phyloP scores from a whole-genome alignment of 2,329 filamentous ascomycete species.

The Pseudogymnoascus verrucosus region DNA sequence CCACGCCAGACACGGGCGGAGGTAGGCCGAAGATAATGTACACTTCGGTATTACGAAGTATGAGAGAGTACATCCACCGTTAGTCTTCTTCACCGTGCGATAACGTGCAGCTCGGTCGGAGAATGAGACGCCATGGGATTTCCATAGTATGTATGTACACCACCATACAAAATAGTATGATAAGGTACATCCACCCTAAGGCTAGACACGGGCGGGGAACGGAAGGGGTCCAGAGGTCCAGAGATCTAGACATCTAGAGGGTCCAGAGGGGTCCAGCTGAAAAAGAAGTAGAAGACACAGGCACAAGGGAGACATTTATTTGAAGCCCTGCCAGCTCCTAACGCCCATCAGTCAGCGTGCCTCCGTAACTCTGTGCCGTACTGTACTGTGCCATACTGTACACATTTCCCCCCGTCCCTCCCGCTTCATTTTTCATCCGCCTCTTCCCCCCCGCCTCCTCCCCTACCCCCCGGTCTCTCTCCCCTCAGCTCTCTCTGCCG shows the following conservation, averaged over 20 bases:
- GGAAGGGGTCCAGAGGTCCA: background rate
- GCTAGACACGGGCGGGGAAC: background rate
- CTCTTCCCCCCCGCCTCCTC: background rate
- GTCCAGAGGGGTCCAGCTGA: background rate
- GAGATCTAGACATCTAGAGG: too few relatives aligned
- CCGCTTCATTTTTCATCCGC: background rate
- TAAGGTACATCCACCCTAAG: background rate
- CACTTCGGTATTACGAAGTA: background rate
- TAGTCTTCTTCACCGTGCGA: background rate
- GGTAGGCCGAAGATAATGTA: background rate
- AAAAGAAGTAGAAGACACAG: too few relatives aligned
- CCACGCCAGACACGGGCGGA: background rate
- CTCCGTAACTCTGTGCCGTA: too few relatives aligned
- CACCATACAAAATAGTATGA: background rate
- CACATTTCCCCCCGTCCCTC: too few relatives aligned
- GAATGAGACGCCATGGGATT: background rate
- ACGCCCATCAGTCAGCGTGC: too few relatives aligned
- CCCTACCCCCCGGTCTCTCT: too few relatives aligned
- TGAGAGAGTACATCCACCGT: background rate
- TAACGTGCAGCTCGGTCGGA: background rate
- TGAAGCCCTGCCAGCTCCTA: too few relatives aligned
- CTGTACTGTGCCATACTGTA: too few relatives aligned
- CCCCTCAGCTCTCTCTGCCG: too few relatives aligned
- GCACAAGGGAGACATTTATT: too few relatives aligned
- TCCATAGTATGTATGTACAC: background rate